Base-by-base conservation (phyloP, 768 basidiomycete species). In the Butyriboletus loyo region DNA sequence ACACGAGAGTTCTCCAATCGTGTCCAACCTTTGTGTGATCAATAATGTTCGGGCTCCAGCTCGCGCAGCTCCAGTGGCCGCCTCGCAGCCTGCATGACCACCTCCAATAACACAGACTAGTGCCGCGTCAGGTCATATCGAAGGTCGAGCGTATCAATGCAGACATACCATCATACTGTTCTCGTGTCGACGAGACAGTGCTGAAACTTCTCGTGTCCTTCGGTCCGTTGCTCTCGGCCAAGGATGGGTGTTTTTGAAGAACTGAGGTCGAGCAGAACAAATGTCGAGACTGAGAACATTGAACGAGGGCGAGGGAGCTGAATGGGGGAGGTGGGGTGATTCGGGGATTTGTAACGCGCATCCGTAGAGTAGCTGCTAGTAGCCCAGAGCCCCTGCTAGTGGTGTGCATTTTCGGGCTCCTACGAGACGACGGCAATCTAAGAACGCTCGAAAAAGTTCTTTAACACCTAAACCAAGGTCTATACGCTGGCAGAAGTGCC, bases 51-150 rank as follows among this genome's bases (percentile, higher is more conserved):
- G 77, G 2, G 92, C 92, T 1, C 93, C 92, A 0, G 86, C 81
- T 40, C 93, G 77, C 1, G 93, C 92, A 15, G 92, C 79, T 3
- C 87, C 93, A 6, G 92, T 82, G 0, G 93, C 92, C 1, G 93
- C 93, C 66, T 96, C 93, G 61, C 90, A 92, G 1, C 93, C 93
- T 28, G 93, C 93, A 74, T 96, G 93, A 4, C 93, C 93, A 4
- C 88, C 93, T 25, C 93, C 93, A 59, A 96, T 90, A 28, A 96
- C 78, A 60, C 91, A 91, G 0, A 93, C 90, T 82, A 21, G 21
- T 74, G 73, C 8, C 73, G 56, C 17, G 67, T 77, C 44, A 72
- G 72, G 57, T 76, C 15, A 14, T 10, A 25, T 8, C 75, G 73
- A 50, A 27, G 34, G 5, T 52, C n/a, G 8, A 55, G 27, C 53